phyloP scores from a whole-genome alignment of 2,329 filamentous ascomycete genomes.

The Botrytis pseudocinerea region DNA sequence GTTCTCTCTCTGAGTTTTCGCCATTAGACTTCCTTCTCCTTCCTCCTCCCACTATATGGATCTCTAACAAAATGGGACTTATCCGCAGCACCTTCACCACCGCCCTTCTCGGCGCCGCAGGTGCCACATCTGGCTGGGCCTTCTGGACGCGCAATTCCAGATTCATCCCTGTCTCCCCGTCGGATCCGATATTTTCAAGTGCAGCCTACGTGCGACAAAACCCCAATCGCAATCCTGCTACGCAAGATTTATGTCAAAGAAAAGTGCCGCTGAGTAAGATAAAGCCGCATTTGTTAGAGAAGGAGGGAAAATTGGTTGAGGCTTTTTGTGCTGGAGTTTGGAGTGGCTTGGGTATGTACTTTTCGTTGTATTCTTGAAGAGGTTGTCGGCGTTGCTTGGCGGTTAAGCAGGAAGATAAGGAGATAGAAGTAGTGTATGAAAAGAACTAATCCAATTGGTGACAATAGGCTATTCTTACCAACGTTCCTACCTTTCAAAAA shows the following conservation, averaged over 20 bases:
- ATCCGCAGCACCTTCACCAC: constrained; percentile 31
- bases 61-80: constrained; percentile 28
- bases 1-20: neutral
- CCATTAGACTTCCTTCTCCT: neutral
- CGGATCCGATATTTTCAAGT: constrained; percentile 62
- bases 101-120: constrained; percentile 29
- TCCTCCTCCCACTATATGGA: neutral
- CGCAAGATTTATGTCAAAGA: constrained; percentile 65
- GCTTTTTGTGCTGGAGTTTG: constrained; percentile 39
- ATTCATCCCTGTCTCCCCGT: constrained; percentile 55
- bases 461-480: constrained; percentile 54
- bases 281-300: constrained; percentile 64
- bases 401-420: neutral
- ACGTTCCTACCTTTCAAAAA: constrained; percentile 57
- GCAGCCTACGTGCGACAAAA: constrained; percentile 60
- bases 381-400: neutral
- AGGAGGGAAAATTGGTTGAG: constrained; percentile 59
- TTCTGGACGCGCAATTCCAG: constrained; percentile 33
- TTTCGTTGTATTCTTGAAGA: neutral
- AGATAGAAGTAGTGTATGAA: neutral
- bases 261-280: constrained; percentile 63
- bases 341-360: constrained; percentile 50
- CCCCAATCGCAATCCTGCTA: constrained; percentile 60
- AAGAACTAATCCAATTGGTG: constrained; percentile 12
- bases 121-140: constrained; percentile 31